Evolutionary conservation across 2,329 filamentous ascomycete genomes (phyloP).

Genomic region (Talaromyces sp.): DNA sequence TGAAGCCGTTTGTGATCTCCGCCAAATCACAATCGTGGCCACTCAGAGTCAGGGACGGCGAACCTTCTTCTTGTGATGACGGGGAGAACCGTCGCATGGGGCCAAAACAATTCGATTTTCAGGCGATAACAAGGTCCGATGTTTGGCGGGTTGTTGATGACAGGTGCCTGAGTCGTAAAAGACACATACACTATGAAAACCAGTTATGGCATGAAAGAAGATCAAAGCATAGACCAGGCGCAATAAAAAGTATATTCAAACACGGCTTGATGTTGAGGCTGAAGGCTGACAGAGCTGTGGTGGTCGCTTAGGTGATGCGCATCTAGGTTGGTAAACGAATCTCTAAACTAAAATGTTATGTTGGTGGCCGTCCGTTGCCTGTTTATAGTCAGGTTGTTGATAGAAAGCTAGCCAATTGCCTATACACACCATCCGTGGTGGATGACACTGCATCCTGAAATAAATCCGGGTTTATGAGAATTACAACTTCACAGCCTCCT

Average conservation of each 20-base stretch:
- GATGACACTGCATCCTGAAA: conserved; percentile 13
- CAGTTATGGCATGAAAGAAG: background rate
- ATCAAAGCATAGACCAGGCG: background rate
- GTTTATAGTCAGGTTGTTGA: conserved; percentile 11
- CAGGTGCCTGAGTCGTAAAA: background rate
- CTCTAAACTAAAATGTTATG: background rate
- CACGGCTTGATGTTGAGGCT: background rate
- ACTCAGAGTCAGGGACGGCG: conserved; percentile 16
- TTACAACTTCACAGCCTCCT: conserved; percentile 11
- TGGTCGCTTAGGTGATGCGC: background rate
- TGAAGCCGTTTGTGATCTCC: conserved; percentile 18
- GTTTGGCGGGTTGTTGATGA: background rate
- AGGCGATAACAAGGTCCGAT: background rate
- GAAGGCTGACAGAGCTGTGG: conserved; percentile 3
- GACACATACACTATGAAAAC: background rate
- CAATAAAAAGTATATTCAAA: background rate
- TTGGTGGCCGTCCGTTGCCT: conserved; percentile 15
- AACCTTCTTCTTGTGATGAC: conserved; percentile 16
- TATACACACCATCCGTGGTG: conserved; percentile 2
- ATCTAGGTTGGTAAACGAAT: conserved; percentile 3
- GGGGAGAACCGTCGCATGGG: conserved; percentile 16
- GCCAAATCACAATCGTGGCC: conserved; percentile 19
- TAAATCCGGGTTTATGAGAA: conserved; percentile 6
- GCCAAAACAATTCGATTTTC: conserved; percentile 7
- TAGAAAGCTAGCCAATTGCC: background rate